phyloP scores from a whole-genome alignment of 305 asterid species.

The Striga hermonthica region DNA sequence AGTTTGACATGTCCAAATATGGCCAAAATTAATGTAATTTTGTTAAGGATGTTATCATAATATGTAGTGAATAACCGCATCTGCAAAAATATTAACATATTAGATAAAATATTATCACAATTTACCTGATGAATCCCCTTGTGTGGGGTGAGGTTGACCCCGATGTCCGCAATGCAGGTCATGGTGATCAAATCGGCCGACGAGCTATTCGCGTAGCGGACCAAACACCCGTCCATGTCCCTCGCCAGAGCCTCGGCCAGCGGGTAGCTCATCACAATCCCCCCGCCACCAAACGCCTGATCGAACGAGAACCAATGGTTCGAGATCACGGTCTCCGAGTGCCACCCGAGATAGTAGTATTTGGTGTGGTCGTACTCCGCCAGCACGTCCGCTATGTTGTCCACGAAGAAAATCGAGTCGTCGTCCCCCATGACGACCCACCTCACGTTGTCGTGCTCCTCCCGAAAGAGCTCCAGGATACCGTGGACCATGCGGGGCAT shows the following conservation, averaged over 20 bases:
- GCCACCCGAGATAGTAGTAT: slow-evolving; percentile 60
- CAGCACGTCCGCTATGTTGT: slow-evolving; percentile 58
- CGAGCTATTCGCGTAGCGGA: slow-evolving; percentile 40
- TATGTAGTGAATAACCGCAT: too few species aligned
- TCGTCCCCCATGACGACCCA: slow-evolving; percentile 86
- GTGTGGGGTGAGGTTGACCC: slow-evolving; percentile 66
- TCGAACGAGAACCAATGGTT: slow-evolving; percentile 56
- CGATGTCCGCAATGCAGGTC: slow-evolving; percentile 68
- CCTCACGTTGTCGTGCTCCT: slow-evolving; percentile 45
- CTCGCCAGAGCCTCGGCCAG: slow-evolving; percentile 49
- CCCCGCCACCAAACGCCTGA: slow-evolving; percentile 76
- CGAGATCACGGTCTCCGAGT: slow-evolving; percentile 55
- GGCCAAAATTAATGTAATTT: too few species aligned
- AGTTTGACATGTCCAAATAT: too few species aligned
- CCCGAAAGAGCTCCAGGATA: slow-evolving; percentile 55
- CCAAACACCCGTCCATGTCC: slow-evolving; percentile 54
- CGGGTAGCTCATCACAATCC: slow-evolving; percentile 58
- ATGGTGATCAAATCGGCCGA: slow-evolving; percentile 56
- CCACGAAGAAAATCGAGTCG: slow-evolving; percentile 59
- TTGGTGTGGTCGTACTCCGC: slow-evolving; percentile 51
- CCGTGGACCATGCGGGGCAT: slow-evolving; percentile 70
- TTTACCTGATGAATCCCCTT: slow-evolving; percentile 78
- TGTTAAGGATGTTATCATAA: too few species aligned
- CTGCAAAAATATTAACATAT: too few species aligned
- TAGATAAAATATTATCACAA: too few species aligned